These are phyloP conservation scores for Gracilaria vermiculophylla DNA, from an alignment of 23 red algal genomes.

Conservation along the genomic window DNA sequence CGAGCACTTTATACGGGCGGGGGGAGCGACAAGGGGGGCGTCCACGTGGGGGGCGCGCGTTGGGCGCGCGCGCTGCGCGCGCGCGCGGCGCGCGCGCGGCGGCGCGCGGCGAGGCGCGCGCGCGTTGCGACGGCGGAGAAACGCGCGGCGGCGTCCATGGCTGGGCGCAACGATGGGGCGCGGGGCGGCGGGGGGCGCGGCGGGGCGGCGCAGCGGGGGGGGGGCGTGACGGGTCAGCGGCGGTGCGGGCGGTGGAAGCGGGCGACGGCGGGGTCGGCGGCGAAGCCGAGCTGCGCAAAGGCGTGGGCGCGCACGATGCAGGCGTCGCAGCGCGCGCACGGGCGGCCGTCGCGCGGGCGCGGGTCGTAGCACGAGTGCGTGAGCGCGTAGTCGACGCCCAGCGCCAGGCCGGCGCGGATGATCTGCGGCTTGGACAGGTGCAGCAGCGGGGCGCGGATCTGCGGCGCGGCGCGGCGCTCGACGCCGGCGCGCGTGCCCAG, in stretches of 20 bases:
- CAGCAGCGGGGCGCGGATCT: constrained; percentile 82
- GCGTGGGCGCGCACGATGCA: constrained; percentile 74
- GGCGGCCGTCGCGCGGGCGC: constrained; percentile 19
- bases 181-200: no score
- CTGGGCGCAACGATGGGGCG: no score
- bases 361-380: constrained; percentile 99
- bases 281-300: constrained; percentile 77
- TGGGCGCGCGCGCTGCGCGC: no score
- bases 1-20: no score
- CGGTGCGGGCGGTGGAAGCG: constrained; percentile 42
- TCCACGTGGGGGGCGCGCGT: background rate
- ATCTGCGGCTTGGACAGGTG: constrained; percentile 76
- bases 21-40: no score
- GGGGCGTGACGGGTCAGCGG: no score
- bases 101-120: background rate
- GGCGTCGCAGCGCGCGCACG: constrained; percentile 82
- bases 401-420: constrained; percentile 55
- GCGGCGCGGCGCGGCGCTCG: background rate
- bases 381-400: constrained; percentile 83
- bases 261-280: constrained; percentile 53
- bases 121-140: background rate
- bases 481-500: constrained; percentile 72
- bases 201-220: no score
- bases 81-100: background rate
- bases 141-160: background rate